phyloP scores from a whole-genome alignment of 2,329 filamentous ascomycete genomes.

The Mycosphaerelloides madeirae region DNA sequence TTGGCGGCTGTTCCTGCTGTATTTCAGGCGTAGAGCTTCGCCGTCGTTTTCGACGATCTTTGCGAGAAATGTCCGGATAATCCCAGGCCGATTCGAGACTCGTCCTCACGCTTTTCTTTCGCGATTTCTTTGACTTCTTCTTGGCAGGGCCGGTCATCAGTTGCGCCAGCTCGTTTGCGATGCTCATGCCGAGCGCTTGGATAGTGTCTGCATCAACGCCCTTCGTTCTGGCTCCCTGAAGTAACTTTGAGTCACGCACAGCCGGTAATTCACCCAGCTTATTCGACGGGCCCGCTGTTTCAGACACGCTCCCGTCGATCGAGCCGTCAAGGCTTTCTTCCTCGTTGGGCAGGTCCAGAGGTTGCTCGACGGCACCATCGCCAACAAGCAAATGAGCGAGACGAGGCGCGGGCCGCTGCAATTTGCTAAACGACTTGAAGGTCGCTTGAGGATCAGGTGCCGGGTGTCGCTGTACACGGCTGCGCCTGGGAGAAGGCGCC shows the following conservation, averaged over 20 bases:
- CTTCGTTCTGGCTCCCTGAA: constrained; percentile 9
- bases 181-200: constrained; percentile 31
- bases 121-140: constrained; percentile 13
- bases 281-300: constrained; percentile 1
- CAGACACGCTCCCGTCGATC: constrained; percentile 2
- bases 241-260: constrained; percentile 15
- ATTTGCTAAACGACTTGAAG: neutral
- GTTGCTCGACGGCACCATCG: constrained; percentile 1
- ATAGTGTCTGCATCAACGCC: constrained; percentile 26
- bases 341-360: constrained; percentile 4
- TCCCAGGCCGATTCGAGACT: constrained; percentile 19
- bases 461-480: neutral
- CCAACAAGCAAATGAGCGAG: constrained; percentile 19
- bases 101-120: constrained; percentile 4
- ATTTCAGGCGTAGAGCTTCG: constrained; percentile 2
- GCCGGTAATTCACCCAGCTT: constrained; percentile 12
- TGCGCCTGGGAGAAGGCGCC: neutral
- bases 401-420: constrained; percentile 12
- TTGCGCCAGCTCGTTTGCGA: constrained; percentile 32
- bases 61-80: constrained; percentile 20
- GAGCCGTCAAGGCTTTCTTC: constrained; percentile 3
- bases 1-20: constrained; percentile 6
- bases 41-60: constrained; percentile 9
- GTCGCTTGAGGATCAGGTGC: neutral
- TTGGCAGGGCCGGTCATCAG: constrained; percentile 22